Evolutionary conservation across 139 green algal genomes (phyloP).

Genomic region (Asterochloris erici): DNA sequence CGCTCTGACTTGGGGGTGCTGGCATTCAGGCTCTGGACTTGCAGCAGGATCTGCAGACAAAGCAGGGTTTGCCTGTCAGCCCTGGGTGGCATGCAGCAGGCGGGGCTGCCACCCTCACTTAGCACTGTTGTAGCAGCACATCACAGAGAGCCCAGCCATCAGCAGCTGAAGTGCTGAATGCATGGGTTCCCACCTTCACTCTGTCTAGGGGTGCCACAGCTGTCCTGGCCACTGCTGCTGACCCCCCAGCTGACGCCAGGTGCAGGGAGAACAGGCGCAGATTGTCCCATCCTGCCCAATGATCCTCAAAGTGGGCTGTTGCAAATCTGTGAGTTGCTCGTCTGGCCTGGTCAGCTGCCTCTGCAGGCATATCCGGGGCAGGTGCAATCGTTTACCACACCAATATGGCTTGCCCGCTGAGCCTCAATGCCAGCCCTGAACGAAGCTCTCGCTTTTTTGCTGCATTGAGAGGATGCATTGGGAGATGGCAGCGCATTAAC

Average conservation of each 20-base stretch:
- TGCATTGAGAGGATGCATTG: no score
- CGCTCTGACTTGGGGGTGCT: slow-evolving; percentile 16
- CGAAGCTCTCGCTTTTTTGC: no score
- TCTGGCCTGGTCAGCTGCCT: no score
- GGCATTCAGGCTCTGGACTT: slow-evolving; percentile 46
- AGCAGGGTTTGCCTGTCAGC: neutral
- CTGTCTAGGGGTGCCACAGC: slow-evolving; percentile 60
- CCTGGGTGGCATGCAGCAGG: neutral
- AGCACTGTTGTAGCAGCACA: neutral
- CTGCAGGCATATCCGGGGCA: no score
- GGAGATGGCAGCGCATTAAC: no score
- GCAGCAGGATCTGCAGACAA: slow-evolving; percentile 49
- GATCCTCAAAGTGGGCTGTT: no score
- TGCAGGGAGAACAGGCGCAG: slow-evolving; percentile 44
- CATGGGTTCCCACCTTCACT: slow-evolving; percentile 41
- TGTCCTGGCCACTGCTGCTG: slow-evolving; percentile 53
- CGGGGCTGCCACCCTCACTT: neutral
- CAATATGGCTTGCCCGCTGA: no score
- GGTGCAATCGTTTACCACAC: no score
- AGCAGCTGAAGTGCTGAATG: neutral
- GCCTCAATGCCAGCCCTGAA: no score
- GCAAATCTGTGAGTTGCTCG: no score
- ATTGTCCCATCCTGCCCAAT: slow-evolving; percentile 26
- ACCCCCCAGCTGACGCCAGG: slow-evolving; percentile 47
- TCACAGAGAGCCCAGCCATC: neutral